A percentile compares a stretch with the other conserved stretches of the same genome.
Evolutionary conservation across 345 rosid species (phyloP).

Genomic region (Pelargonium nanum): DNA sequence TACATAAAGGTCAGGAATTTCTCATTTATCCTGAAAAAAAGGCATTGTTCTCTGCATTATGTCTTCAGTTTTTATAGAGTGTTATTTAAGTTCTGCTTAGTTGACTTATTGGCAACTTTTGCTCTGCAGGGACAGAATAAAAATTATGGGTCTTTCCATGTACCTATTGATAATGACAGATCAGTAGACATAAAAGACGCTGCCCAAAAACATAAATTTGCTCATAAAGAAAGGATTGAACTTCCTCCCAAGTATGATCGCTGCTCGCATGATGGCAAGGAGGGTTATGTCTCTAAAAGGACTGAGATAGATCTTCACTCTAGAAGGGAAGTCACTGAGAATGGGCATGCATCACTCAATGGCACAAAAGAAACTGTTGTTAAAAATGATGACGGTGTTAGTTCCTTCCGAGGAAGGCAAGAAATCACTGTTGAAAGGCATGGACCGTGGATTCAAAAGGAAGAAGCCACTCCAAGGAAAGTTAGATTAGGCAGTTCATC

Average conservation of each 20-base stretch:
- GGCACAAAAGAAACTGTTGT: constrained; percentile 16
- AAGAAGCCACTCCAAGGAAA: constrained; percentile 27
- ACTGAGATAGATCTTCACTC: constrained; percentile 21
- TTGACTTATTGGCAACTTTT: constrained; percentile 1
- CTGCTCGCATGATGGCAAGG: constrained; percentile 21
- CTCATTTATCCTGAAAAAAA: not conserved
- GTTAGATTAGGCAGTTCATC: constrained; percentile 40
- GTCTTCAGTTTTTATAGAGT: not conserved
- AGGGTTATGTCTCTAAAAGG: constrained; percentile 18
- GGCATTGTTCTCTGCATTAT: not conserved
- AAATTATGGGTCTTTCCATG: constrained; percentile 18
- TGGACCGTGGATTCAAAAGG: constrained; percentile 27
- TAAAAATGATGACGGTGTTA: constrained; percentile 25
- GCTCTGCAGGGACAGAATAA: constrained; percentile 39
- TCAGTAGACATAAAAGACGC: constrained; percentile 22
- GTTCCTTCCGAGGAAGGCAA: constrained; percentile 20
- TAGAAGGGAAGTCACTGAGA: constrained; percentile 19
- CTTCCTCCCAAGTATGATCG: constrained; percentile 14
- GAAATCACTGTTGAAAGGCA: constrained; percentile 26
- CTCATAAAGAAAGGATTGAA: constrained; percentile 7
- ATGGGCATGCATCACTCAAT: constrained; percentile 19
- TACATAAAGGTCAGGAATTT: too few relatives aligned
- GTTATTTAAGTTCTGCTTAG: not conserved
- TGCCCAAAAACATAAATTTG: constrained; percentile 7
- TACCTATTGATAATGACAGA: constrained; percentile 23